Evolutionary conservation across 2,329 filamentous ascomycete genomes (phyloP).

Genomic region (Penicillium sp.): DNA sequence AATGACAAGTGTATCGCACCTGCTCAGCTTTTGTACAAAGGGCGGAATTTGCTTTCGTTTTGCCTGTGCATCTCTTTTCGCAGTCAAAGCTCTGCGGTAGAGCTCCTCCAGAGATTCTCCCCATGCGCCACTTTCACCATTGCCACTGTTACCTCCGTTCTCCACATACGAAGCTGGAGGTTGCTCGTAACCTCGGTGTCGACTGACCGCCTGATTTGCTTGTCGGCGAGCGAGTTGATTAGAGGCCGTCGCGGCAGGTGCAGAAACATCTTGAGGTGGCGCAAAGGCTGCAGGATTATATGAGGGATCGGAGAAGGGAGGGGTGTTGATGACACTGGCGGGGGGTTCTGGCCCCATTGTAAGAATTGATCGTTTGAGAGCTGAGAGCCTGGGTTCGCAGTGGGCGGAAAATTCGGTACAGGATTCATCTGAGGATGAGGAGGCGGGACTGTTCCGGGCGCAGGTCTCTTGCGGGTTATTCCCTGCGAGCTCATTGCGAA

Average conservation of each 20-base stretch:
- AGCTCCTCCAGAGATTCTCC: slow-evolving; percentile 71
- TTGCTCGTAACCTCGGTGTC: slow-evolving; percentile 41
- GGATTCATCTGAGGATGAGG: slow-evolving; percentile 55
- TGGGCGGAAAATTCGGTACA: slow-evolving; percentile 48
- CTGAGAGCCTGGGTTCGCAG: slow-evolving; percentile 42
- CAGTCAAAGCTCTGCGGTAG: slow-evolving; percentile 74
- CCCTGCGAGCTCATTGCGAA: slow-evolving; percentile 43
- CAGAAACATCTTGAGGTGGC: slow-evolving; percentile 53
- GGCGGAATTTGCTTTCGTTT: slow-evolving; percentile 96
- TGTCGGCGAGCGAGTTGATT: slow-evolving; percentile 46
- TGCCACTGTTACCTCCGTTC: slow-evolving; percentile 20
- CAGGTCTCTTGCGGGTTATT: slow-evolving; percentile 66
- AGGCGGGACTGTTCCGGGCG: slow-evolving; percentile 68
- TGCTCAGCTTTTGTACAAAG: slow-evolving; percentile 97
- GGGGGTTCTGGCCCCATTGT: slow-evolving; percentile 54
- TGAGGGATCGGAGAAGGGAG: slow-evolving; percentile 44
- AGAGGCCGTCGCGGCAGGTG: slow-evolving; percentile 42
- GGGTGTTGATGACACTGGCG: slow-evolving; percentile 27
- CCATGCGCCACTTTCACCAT: slow-evolving; percentile 43
- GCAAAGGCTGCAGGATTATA: slow-evolving; percentile 30
- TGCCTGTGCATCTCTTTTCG: slow-evolving; percentile 81
- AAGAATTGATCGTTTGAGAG: slow-evolving; percentile 54
- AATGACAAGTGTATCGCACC: slow-evolving; percentile 56
- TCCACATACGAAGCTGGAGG: slow-evolving; percentile 32
- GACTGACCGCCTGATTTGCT: slow-evolving; percentile 34